Base-by-base conservation (phyloP, 768 basidiomycete species). In the Trametes elegans region DNA sequence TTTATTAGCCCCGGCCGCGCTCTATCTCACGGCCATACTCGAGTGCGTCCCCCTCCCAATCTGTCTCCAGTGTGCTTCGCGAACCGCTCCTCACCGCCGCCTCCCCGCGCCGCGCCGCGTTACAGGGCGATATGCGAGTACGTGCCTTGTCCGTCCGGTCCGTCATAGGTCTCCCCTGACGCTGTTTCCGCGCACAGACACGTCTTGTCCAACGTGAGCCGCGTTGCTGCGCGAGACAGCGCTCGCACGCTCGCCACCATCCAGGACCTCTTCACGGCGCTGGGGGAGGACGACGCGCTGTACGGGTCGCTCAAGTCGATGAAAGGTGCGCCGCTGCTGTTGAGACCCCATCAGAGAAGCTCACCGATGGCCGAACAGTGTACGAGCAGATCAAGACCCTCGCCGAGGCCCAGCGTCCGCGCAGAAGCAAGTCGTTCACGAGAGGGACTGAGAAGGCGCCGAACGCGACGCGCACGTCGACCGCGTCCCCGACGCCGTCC, bases 1-100 rank as follows among this genome's bases (percentile, higher is more conserved):
- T 7, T 76, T 88, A 8, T 70, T 94, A 23, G 84, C 87, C 8
- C 92, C 92, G 4, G 90, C 93, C 28, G 87, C 91, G 18, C 68
- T 97, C 39, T 97, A 95, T 76, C 78, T 95, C 46, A 95, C 94
- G 2, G 93, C 93, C 7, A 90, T 96, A 59, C 76, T 97, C 27
- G 94, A 97, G 93, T 95, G 70, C 75, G 93, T 81, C 16, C 47
- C 52, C n/a, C n/a, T n/a, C n/a, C n/a, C n/a, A n/a, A 31, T 56
- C 49, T 50, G 53, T 55, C 62, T 50, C 58, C 56, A 51, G 31
- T 26, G 46, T 60, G 57, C 58, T 57, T 34, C 50, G 11, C 14
- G 48, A 49, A 26, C n/a, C 42, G 43, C 5, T 41, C 46, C 23
- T 34, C 31, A 38, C 49, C 51, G 62, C 49, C n/a, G n/a, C n/a